phyloP scores from a whole-genome alignment of 192 early-diverging fungal species.

The Rhizoclosmatium globosum region DNA sequence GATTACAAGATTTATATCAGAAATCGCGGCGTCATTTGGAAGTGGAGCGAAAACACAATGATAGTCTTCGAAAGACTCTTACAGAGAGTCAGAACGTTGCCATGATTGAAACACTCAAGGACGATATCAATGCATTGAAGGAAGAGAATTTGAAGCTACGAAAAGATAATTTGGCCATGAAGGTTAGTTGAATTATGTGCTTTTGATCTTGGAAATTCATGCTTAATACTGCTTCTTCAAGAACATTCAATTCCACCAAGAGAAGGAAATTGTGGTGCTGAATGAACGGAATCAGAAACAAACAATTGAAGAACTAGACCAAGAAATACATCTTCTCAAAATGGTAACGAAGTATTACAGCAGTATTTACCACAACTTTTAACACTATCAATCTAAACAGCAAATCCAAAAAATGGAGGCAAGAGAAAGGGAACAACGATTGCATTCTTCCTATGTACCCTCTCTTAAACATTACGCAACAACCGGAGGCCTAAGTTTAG shows the following conservation, averaged over 20 bases:
- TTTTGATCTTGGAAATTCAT: neutral
- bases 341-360: too few relatives aligned
- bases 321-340: slow-evolving; percentile 25
- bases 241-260: slow-evolving; percentile 39
- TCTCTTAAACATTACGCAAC: neutral
- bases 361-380: too few relatives aligned
- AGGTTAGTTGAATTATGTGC: neutral
- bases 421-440: slow-evolving; percentile 24
- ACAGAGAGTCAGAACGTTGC: slow-evolving; percentile 28
- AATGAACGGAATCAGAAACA: slow-evolving; percentile 14
- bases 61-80: slow-evolving; percentile 20
- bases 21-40: slow-evolving; percentile 31
- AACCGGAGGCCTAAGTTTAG: slow-evolving; percentile 6
- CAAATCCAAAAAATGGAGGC: slow-evolving; percentile 26
- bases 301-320: slow-evolving; percentile 34
- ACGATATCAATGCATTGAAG: slow-evolving; percentile 20
- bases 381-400: neutral
- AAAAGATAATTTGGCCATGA: slow-evolving; percentile 32
- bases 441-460: slow-evolving; percentile 16
- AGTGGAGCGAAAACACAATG: slow-evolving; percentile 35
- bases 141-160: slow-evolving; percentile 31
- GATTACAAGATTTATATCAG: slow-evolving; percentile 27
- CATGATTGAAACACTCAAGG: slow-evolving; percentile 15
- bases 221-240: neutral
- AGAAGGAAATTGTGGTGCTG: slow-evolving; percentile 24